phyloP scores from a whole-genome alignment of 345 rosid genomes.

The Citrus mangshanensis region DNA sequence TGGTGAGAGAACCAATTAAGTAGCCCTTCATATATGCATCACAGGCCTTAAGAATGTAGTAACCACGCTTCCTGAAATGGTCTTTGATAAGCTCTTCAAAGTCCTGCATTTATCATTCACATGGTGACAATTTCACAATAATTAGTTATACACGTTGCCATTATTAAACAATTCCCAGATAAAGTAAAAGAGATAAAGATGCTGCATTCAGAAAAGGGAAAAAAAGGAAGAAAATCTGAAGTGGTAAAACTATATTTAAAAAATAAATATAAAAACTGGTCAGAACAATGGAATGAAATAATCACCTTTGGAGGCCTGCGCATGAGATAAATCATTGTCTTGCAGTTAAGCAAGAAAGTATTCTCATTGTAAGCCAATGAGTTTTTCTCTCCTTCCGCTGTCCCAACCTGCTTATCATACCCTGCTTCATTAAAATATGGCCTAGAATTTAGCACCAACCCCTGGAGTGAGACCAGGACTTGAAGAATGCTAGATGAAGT shows the following conservation, averaged over 20 bases:
- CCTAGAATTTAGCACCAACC: slow-evolving; percentile 87
- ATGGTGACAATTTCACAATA: background rate
- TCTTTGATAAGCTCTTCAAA: slow-evolving; percentile 73
- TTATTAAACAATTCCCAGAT: background rate
- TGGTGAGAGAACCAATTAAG: slow-evolving; percentile 80
- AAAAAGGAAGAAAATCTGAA: background rate
- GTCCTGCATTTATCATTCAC: slow-evolving; percentile 44
- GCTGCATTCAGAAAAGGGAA: background rate
- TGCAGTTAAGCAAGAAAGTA: slow-evolving; percentile 87
- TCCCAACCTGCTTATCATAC: slow-evolving; percentile 87
- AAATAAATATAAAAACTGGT: background rate
- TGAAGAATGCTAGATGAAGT: slow-evolving; percentile 94
- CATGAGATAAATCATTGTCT: slow-evolving; percentile 91
- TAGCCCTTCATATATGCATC: slow-evolving; percentile 90
- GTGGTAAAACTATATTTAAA: background rate
- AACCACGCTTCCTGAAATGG: slow-evolving; percentile 83
- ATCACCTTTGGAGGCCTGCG: slow-evolving; percentile 87
- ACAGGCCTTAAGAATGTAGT: slow-evolving; percentile 87
- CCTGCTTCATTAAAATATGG: slow-evolving; percentile 99
- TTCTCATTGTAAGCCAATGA: slow-evolving; percentile 90
- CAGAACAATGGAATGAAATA: background rate
- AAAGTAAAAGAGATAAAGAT: background rate
- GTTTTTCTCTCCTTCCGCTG: slow-evolving; percentile 98
- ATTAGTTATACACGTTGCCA: background rate
- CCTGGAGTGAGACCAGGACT: slow-evolving; percentile 96